Percentiles rank a stretch among this genome's conserved stretches.
phyloP scores from a whole-genome alignment of 1,139 yeast species.

The Eremothecium sinecaudum region DNA sequence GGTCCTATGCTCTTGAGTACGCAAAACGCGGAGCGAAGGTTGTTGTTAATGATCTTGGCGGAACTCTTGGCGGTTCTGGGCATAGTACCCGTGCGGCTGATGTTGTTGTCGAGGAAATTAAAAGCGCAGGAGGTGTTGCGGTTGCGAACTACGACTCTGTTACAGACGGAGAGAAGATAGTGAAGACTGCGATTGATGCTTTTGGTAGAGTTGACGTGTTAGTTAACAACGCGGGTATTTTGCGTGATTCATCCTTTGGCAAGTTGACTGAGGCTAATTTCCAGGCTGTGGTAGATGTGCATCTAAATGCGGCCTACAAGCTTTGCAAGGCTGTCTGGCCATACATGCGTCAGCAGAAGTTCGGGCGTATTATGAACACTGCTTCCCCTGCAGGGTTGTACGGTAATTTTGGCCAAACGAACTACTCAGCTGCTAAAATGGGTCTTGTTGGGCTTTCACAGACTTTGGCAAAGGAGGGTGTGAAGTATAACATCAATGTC shows the following conservation, averaged over 20 bases:
- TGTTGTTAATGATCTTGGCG: constrained; percentile 87
- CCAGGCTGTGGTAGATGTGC: constrained; percentile 74
- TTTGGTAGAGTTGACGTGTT: constrained; percentile 87
- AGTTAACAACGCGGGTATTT: constrained; percentile 90
- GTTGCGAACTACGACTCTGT: constrained; percentile 94
- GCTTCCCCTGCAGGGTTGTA: constrained; percentile 94
- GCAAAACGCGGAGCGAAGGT: constrained; percentile 91
- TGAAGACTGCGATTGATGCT: constrained; percentile 74
- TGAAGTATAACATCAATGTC: constrained; percentile 68
- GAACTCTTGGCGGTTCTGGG: constrained; percentile 65
- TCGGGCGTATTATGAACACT: constrained; percentile 83
- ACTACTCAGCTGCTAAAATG: constrained; percentile 89
- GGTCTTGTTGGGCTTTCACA: constrained; percentile 88
- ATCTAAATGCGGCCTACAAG: constrained; percentile 79
- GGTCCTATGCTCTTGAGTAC: constrained; percentile 74
- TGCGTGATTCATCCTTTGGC: constrained; percentile 56
- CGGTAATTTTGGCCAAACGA: constrained; percentile 95
- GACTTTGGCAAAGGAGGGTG: constrained; percentile 92
- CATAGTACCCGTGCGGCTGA: constrained; percentile 70
- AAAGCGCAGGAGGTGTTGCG: constrained; percentile 63
- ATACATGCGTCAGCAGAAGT: constrained; percentile 69
- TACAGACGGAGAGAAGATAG: constrained; percentile 74
- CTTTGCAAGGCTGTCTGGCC: constrained; percentile 93
- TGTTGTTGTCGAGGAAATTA: constrained; percentile 77
- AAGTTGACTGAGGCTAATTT: constrained; percentile 80